phyloP scores from a whole-genome alignment of 805 yeast genomes.

The Myxozyma mucilagina region DNA sequence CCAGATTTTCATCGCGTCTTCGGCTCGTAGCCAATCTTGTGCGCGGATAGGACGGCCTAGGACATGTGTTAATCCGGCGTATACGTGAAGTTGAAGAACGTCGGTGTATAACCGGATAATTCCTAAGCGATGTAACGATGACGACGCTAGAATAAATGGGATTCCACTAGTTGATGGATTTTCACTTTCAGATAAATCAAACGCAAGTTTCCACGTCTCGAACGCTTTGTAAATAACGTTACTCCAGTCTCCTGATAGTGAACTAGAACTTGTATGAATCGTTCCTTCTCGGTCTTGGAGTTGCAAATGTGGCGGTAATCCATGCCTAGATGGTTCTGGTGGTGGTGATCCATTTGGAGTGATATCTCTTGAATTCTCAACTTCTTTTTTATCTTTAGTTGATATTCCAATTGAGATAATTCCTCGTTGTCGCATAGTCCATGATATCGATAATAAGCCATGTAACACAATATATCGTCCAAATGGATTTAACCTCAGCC shows the following conservation, averaged over 20 bases:
- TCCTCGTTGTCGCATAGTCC: slow-evolving; percentile 41
- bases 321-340: background rate
- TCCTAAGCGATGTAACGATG: slow-evolving; percentile 35
- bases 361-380: background rate
- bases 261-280: background rate
- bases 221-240: slow-evolving; percentile 34
- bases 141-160: slow-evolving; percentile 34
- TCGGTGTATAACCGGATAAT: slow-evolving; percentile 36
- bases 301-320: background rate
- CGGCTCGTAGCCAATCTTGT: slow-evolving; percentile 31
- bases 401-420: slow-evolving; percentile 31
- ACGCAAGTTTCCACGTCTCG: slow-evolving; percentile 29
- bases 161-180: slow-evolving; percentile 26
- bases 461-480: slow-evolving; percentile 43
- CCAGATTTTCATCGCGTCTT: slow-evolving; percentile 34
- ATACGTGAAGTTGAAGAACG: slow-evolving; percentile 33
- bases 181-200: slow-evolving; percentile 24
- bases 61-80: slow-evolving; percentile 31
- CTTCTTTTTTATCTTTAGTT: slow-evolving; percentile 14
- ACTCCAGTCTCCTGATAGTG: slow-evolving; percentile 35
- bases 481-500: slow-evolving; percentile 35
- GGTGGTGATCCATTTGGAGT: background rate
- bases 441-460: slow-evolving; percentile 42
- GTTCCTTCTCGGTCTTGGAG: background rate
- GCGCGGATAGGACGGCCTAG: slow-evolving; percentile 28